Evolutionary conservation across 2,329 filamentous ascomycete genomes (phyloP), one percentile per base, ranked within the genome.

Genomic region (Fusarium albidum): DNA sequence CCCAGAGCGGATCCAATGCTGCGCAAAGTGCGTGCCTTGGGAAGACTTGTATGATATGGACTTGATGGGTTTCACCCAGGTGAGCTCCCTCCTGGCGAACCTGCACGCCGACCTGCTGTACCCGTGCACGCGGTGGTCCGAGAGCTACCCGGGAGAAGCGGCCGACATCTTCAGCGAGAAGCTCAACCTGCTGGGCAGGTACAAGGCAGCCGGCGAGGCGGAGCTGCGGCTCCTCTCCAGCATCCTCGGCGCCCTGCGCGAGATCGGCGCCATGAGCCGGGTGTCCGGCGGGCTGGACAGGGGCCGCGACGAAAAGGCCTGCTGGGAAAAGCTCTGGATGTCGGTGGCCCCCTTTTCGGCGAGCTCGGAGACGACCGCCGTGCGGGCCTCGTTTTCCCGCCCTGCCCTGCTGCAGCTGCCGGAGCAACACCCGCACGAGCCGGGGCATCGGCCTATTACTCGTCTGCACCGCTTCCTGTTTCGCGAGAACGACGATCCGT

Each of bases 111-210:
- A 45, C 13, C 15, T 63, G 17, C 37, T 50, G 6, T 21, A 25
- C 7, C 11, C 18, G 1, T 3, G 2, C 1, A 28, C 21, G 3
- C 6, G 3, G 2, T 52, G 59, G 52, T 14, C 4, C 9, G 55
- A 44, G 29, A n/a, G 10, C 3, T 52, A 39, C 9, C 15, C 21
- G 1, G 45, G 52, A 4, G 50, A 64, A 27, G 37, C 47, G 2
- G 52, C 41, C 5, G 38, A 61, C 15, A 33, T 34, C 12, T 55
- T 63, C 25, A 29, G 33, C 0, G 17, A 34, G 8, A 63, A 63
- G 44, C 13, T 63, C 7, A 13, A 41, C 3, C 17, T 63, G 8
- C 44, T 63, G 31, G 17, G 50, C 44, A 12, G 45, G 27, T 40
- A 61, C 18, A 4, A 39, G 2, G 56, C 52, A 26, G 13, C 61